These are phyloP conservation scores for Vicia villosa DNA, from an alignment of 306 rosid genomes.

Conservation along the genomic window DNA sequence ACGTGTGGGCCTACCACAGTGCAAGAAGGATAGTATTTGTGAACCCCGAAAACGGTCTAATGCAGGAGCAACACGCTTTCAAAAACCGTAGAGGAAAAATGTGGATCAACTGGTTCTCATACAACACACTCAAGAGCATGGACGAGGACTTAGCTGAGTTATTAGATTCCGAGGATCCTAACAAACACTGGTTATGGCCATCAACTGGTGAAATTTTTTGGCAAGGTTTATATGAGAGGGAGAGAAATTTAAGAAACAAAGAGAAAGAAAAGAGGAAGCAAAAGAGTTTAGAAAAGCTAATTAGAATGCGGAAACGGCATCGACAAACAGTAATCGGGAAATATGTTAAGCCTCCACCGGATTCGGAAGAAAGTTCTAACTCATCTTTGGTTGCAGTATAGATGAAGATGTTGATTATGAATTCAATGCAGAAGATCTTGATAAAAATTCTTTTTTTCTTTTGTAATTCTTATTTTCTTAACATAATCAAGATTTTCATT, in stretches of 20 bases:
- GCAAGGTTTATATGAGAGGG: conserved; percentile 84
- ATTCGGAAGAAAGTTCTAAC: conserved; percentile 52
- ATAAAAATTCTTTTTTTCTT: conserved; percentile 42
- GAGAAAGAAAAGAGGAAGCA: conserved; percentile 84
- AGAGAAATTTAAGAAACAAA: conserved; percentile 62
- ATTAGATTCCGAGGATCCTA: conserved; percentile 58
- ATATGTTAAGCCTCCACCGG: conserved; percentile 87
- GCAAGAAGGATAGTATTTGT: conserved; percentile 84
- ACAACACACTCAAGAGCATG: conserved; percentile 72
- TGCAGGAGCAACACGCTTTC: conserved; percentile 86
- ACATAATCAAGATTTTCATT: conserved; percentile 39
- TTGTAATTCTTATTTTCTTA: conserved; percentile 32
- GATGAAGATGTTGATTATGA: background rate
- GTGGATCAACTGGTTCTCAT: conserved; percentile 91
- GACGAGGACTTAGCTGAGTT: conserved; percentile 95
- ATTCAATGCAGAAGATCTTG: background rate
- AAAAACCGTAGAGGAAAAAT: conserved; percentile 74
- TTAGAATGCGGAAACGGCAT: conserved; percentile 69
- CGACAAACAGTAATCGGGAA: conserved; percentile 87
- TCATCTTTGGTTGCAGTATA: conserved; percentile 43
- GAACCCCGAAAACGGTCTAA: conserved; percentile 69
- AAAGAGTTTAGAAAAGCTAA: conserved; percentile 68
- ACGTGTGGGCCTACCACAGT: conserved; percentile 95
- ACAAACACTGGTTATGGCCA: conserved; percentile 89
- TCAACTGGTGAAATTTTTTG: conserved; percentile 91